Base-by-base conservation (phyloP, 129 eudicot genomes). In the Chrysanthemum lavandulifolium region DNA sequence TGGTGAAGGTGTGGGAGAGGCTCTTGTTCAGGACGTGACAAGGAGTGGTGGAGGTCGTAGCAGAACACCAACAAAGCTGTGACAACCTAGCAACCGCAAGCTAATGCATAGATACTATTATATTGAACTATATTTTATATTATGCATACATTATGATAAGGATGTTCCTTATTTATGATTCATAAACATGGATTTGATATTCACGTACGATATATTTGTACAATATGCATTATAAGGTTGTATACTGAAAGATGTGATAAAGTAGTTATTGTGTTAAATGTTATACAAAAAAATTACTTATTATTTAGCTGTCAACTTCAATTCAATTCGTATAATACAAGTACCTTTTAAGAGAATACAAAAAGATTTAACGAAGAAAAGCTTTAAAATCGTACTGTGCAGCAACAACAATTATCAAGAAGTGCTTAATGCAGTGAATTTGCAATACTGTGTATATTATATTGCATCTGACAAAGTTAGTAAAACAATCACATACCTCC, bases 1-100 rank as follows among this genome's bases (percentile, higher is more conserved):
- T 12, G 98, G 98, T 58, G 94, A 92, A 77, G 93, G 91, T 19
- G 80, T 92, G 13, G 98, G 91, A 49, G 89, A 89, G 62, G 92
- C 83, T 68, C 81, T 92, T 9, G 77, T 87, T 69, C 89, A 89
- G 71, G 83, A 83, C 56, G 68, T 85, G 15, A 79, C 71, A 10
- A 83, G 86, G 82, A 71, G 77, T 54, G 61, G 73, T 29, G 71
- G 69, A 8, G 61, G 10, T 48, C 16, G 13, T 4, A 56, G 13
- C 52, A n/a, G 6, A 15, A 61, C 68, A 6, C 52, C 51, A 2
- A 45, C 61, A 64, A 29, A 45, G 56, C 71, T 64, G 19, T 71
- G 57, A 71, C 36, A 25, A 31, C n/a, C 64, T 18, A 2, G 48
- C 47, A 45, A 61, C n/a, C 33, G 15, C 21, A 61, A 61, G 47